phyloP scores from a whole-genome alignment of 371 early-diverging fungal species.

The Syncephalastrum sp. region DNA sequence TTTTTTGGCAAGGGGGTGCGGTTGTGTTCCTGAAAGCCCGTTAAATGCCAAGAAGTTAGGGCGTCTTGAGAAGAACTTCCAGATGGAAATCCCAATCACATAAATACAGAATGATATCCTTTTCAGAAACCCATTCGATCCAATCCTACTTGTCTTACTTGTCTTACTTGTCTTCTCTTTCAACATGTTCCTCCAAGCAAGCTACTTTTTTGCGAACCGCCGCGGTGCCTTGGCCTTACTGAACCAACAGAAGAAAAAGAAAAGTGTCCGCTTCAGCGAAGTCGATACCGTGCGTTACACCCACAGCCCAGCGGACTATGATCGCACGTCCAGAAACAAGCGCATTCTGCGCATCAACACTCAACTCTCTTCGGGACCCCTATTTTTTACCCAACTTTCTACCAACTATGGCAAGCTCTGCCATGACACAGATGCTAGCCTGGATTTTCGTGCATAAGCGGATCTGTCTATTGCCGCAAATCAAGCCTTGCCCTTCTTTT shows the following conservation, averaged over 20 bases:
- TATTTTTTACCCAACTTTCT: constrained; percentile 16
- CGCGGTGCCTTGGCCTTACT: constrained; percentile 4
- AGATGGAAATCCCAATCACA: background rate
- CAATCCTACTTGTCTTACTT: constrained; percentile 1
- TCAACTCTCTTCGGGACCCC: constrained; percentile 10
- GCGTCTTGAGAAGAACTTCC: constrained; percentile 1
- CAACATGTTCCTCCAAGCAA: constrained; percentile 14
- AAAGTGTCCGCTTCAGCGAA: constrained; percentile 17
- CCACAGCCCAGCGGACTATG: constrained; percentile 21
- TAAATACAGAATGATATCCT: background rate
- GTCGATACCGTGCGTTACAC: constrained; percentile 12
- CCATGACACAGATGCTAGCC: background rate
- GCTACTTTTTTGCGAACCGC: constrained; percentile 8
- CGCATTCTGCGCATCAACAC: constrained; percentile 17
- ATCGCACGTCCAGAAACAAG: constrained; percentile 13
- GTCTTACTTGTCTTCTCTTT: constrained; percentile 1
- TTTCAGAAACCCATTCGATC: background rate
- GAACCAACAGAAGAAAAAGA: constrained; percentile 10
- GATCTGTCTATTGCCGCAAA: no score
- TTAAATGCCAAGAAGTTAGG: constrained; percentile 10
- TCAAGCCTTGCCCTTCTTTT: no score
- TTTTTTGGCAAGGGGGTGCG: no score
- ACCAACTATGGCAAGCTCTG: constrained; percentile 18
- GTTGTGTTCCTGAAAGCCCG: no score
- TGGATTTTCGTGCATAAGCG: no score